Evolutionary conservation across 2,329 filamentous ascomycete genomes (phyloP), one percentile per base, ranked within the genome.

Genomic region (Cordyceps cateniannulata): DNA sequence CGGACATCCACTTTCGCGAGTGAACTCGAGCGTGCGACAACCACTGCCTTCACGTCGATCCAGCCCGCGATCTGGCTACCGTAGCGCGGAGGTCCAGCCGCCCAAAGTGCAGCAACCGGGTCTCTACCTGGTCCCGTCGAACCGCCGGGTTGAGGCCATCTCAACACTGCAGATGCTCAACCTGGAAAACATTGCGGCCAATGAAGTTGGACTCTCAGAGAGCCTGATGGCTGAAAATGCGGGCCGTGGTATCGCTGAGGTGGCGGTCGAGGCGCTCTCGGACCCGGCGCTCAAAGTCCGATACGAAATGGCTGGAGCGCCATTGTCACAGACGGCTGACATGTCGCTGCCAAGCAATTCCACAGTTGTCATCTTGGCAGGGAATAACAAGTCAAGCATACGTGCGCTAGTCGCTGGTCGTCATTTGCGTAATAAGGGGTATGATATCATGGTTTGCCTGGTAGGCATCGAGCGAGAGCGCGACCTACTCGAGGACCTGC

Each of bases 191-290:
- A 90, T 96, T 60, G 92, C 93, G 0, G 88, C 92, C 62, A 88
- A 90, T 47, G 92, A 97, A 66, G 85, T 96, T 61, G 92, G 92
- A 5, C 80, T 98, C 51, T 90, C 88, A 0, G 91, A 96, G 70
- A 91, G 95, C 58, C 87, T 97, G 73, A 91, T 98, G 78, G 87
- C 91, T 0, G 95, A 98, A 70, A 97, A 93, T 70, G 90, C 93
- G 1, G 93, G 90, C 20, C 85, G 93, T 27, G 90, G 91, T 48
- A 90, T 98, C 63, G 92, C 93, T 5, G 89, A 96, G 74, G 88
- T 93, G 29, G 87, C 91, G 0, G 79, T 96, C 59, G 81, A 79
- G 54, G 84, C 90, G 12, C 77, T 96, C 50, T 80, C 79, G 1
- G 84, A 86, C 64, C 84, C 79, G 62, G 86, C 80, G 54, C 83